Evolutionary conservation across 2,329 filamentous ascomycete species (phyloP), one percentile per base, ranked within the genome.

Genomic region (Microdochium paspali): DNA sequence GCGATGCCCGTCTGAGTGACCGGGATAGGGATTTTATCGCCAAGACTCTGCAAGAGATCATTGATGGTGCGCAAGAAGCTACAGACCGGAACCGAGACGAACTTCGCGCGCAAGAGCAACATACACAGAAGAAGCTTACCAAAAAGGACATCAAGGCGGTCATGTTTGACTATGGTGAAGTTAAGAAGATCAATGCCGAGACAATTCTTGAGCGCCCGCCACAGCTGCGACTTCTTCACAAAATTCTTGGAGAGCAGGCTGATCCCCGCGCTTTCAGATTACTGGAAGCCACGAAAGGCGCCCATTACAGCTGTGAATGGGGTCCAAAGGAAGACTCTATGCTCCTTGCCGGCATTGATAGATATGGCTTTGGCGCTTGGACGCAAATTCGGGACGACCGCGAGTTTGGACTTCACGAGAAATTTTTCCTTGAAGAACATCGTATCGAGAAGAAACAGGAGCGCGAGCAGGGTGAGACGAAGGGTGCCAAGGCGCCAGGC

Each of bases 61-160:
- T 87, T 49, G 66, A 65, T 40, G 62, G 73, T 23, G 77, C 77
- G 44, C 71, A 73, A 40, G 68, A 78, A 47, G 80, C 80, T 9
- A 74, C 85, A 45, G 79, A 82, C 7, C 74, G 73, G 28, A 85
- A 89, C 56, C 85, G 79, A 52, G 82, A 84, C 21, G 80, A 80
- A 50, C 76, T 94, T 18, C 79, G 90, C 28, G 82, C 85, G 51
- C 88, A 90, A 59, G 89, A 95, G 56, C 87, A 93, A 64, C 81
- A 85, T 53, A 76, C 79, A 0, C 88, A 88, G 60, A 94, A 93
- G 62, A 77, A 82, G 2, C 68, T 94, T 47, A 95, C 91, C 0
- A 96, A 97, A 72, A 98, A 98, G 66, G 93, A 98, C 62, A 89
- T 89, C 66, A 98, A 98, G 67, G 93, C 93, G 1, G 88, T 98